Evolutionary conservation across 2,329 filamentous ascomycete species (phyloP), one percentile per base, ranked within the genome.

Genomic region (Xylaria sp.): DNA sequence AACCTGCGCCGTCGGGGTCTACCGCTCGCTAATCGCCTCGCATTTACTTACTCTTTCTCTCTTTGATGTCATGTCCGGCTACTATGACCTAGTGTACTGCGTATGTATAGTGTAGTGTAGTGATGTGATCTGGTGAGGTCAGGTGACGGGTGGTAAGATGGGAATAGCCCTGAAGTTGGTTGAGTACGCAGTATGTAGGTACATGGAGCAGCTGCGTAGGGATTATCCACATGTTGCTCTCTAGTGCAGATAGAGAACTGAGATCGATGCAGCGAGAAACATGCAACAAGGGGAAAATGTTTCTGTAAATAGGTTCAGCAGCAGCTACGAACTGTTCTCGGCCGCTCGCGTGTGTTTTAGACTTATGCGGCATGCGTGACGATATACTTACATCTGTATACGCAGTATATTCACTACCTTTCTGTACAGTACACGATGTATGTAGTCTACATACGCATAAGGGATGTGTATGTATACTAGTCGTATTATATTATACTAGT

Each of bases 291-390:
- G 55, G 29, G 38, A 49, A 36, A 33, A 20, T 27, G 25, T 62
- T 55, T 62, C 59, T 55, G 59, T 47, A 62, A 62, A 62, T 62
- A 62, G 59, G 36, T 47, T 11, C 15, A 20, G 13, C 25, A 17
- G 17, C 25, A 9, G 5, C 27, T 17, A 51, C 11, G 15, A 51
- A n/a, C 15, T 31, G 17, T 31, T 45, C 59, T 47, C 39, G 50
- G 59, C 53, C 53, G 53, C 59, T 62, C 50, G 59, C 59, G 20
- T 62, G 29, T 55, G 59, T 62, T 62, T 62, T 62, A 62, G 59
- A 31, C 22, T 38, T 38, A 55, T 62, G 59, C 39, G 44, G 27
- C 29, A 29, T 49, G 50, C 39, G 39, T 38, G 49, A 33, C 20
- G 49, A 29, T 20, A 20, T 17, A 51, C 49, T 51, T n/a, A n/a